Evolutionary conservation across 192 early-diverging fungal species (phyloP).

Genomic region (Linnemannia exigua): DNA sequence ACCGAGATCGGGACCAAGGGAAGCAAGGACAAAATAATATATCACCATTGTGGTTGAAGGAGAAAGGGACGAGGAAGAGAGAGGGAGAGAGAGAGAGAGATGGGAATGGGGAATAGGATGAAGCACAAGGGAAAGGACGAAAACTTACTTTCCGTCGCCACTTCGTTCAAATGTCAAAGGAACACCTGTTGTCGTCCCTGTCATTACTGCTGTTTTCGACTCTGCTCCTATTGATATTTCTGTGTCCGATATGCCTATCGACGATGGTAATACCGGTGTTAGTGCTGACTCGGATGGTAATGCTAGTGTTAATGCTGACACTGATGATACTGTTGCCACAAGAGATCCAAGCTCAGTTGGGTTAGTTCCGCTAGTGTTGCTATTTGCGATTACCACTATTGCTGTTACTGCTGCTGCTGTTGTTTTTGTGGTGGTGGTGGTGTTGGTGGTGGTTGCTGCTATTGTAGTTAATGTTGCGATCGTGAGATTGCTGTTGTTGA

Average conservation of each 20-base stretch:
- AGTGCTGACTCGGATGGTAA: neutral
- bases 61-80: neutral
- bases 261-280: neutral
- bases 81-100: neutral
- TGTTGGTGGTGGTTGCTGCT: no score
- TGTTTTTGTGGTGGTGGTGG: no score
- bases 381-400: neutral
- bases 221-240: neutral
- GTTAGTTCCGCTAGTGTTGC: neutral
- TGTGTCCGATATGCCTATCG: neutral
- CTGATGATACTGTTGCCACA: neutral
- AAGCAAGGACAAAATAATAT: no score
- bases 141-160: conserved; percentile 49
- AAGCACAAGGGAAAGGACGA: neutral
- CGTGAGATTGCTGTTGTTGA: conserved; percentile 10
- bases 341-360: neutral
- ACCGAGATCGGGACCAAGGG: neutral
- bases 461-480: neutral
- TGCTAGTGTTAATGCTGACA: no score
- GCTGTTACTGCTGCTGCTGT: neutral
- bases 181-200: neutral
- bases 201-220: neutral
- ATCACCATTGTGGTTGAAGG: neutral
- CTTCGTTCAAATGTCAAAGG: conserved; percentile 29
- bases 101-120: neutral